Evolutionary conservation across 2,329 filamentous ascomycete species (phyloP).

Genomic region (Monosporascus ibericus): DNA sequence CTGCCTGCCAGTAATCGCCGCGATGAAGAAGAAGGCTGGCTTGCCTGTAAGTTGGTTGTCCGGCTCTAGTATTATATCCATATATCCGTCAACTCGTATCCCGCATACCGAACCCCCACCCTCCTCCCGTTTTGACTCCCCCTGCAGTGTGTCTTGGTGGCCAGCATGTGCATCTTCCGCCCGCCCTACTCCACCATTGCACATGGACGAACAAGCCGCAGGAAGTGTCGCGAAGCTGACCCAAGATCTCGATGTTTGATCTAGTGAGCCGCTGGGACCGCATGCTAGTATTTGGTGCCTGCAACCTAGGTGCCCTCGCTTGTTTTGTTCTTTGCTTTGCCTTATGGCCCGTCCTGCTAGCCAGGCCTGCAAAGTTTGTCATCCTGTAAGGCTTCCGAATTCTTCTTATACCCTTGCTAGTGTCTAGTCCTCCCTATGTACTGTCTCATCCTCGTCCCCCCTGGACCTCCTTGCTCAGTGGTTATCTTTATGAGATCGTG

Average conservation of each 20-base stretch:
- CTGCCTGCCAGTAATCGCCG: conserved; percentile 76
- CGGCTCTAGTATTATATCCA: conserved; percentile 26
- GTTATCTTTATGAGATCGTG: conserved; percentile 16
- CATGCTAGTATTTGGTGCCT: conserved; percentile 82
- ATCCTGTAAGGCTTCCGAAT: conserved; percentile 66
- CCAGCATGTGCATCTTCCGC: conserved; percentile 38
- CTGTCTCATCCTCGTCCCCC: conserved; percentile 1
- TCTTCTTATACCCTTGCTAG: conserved; percentile 9
- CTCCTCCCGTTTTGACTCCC: conserved; percentile 15
- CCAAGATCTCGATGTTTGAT: conserved; percentile 22
- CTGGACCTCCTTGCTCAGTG: conserved; percentile 3
- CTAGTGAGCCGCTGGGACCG: conserved; percentile 96
- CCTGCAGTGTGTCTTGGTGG: conserved; percentile 33
- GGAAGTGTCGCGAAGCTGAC: conserved; percentile 20
- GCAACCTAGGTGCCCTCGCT: conserved; percentile 81
- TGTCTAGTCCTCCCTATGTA: conserved; percentile 10
- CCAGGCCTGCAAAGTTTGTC: conserved; percentile 88
- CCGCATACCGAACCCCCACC: conserved; percentile 10
- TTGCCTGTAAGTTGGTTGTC: conserved; percentile 69
- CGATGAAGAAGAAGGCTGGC: conserved; percentile 93
- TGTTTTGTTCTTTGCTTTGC: conserved; percentile 93
- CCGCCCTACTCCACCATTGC: conserved; percentile 37
- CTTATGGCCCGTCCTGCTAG: conserved; percentile 75
- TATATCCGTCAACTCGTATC: conserved; percentile 9
- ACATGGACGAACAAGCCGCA: conserved; percentile 25